Base-by-base conservation (phyloP, 805 yeast genomes). In the Priceomyces castillae region DNA sequence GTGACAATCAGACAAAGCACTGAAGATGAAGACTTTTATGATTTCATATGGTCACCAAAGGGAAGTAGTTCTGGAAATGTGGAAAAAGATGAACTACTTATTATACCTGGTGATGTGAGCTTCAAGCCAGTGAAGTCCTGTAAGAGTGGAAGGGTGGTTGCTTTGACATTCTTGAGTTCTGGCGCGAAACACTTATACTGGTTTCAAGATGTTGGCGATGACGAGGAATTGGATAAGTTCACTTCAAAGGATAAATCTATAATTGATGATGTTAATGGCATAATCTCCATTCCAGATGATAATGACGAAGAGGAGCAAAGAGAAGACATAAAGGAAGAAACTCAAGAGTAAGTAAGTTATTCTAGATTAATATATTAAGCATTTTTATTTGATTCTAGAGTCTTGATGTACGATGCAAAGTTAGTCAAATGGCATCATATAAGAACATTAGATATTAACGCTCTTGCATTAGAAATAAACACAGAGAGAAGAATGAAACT, bases 61-160 rank as follows among this genome's bases (percentile, higher is more conserved):
- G 79, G 76, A 23, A 70, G 63, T 35, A 45, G 47, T 18, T 61
- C 69, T 15, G 68, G 73, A 18, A 74, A 69, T 39, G 51, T 69
- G 7, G 80, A 75, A 44, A 71, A 70, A 36, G 85, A 81, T 42
- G 90, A 83, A 50, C 71, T 86, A 46, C 69, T 87, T 50, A 77
- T 88, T 34, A 81, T 88, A 52, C 94, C 95, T 0, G 95, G 95
- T 1, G 96, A 89, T 56, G 92, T 86, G 41, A 78, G 83, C 34
- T 86, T 90, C 81, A 77, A 77, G 48, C 86, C 78, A 42, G 79
- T 86, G 35, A 62, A 72, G 40, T 78, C 86, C 22, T 85, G 95
- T 62, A 76, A 67, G 34, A 78, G 89, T 0, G 96, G 96, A 12
- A 73, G 96, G 47, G 90, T 89, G 12, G 82, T 80, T 51, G 81